These are phyloP conservation scores for Mycena latifolia DNA, from an alignment of 768 basidiomycete species.

Conservation along the genomic window DNA sequence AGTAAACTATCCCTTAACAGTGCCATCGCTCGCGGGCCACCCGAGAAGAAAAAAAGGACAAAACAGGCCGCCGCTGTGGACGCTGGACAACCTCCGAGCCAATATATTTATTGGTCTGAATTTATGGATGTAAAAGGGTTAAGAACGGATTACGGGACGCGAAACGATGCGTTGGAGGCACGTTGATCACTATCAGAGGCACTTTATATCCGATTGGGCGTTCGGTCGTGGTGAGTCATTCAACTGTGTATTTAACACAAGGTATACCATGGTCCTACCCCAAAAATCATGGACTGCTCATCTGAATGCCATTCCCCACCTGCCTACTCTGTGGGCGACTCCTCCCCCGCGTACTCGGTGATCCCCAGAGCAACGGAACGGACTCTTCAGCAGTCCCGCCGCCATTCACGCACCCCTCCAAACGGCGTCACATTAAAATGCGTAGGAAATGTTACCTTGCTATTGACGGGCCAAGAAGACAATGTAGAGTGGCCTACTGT, in stretches of 20 bases:
- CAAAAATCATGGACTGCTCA: too few relatives aligned
- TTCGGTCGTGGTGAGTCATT: background rate
- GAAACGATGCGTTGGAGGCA: background rate
- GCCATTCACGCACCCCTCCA: background rate
- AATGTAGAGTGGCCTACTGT: background rate
- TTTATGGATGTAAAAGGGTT: too few relatives aligned
- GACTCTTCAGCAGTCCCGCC: conserved; percentile 2
- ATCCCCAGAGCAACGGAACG: background rate
- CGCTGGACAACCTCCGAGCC: too few relatives aligned
- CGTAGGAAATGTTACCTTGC: background rate
- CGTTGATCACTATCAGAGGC: background rate
- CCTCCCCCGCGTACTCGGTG: background rate
- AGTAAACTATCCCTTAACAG: too few relatives aligned
- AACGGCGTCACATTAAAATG: background rate
- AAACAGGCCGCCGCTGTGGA: too few relatives aligned
- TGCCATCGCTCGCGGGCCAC: too few relatives aligned
- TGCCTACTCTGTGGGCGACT: background rate
- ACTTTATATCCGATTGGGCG: conserved; percentile 4
- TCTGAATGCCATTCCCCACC: conserved; percentile 1
- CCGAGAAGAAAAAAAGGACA: too few relatives aligned
- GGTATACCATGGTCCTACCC: too few relatives aligned
- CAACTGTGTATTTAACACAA: too few relatives aligned
- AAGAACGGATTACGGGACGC: too few relatives aligned
- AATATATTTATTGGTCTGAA: too few relatives aligned
- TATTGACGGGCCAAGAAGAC: conserved; percentile 11